These are phyloP conservation scores for Saturnispora besseyi DNA, from an alignment of 805 yeast genomes.

Conservation along the genomic window DNA sequence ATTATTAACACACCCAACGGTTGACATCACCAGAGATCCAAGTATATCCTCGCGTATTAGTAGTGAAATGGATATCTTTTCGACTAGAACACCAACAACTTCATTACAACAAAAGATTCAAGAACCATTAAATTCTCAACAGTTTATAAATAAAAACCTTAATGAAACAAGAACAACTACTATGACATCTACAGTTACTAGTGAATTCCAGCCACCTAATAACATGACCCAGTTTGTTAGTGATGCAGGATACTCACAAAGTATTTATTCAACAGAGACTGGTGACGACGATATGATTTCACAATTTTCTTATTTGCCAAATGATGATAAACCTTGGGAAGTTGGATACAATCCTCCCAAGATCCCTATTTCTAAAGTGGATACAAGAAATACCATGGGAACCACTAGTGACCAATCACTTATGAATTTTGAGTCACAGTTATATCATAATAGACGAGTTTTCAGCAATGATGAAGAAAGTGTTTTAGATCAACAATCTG, in stretches of 20 bases:
- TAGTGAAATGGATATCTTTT: slow-evolving; percentile 12
- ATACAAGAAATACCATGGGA: background rate
- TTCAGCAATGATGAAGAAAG: slow-evolving; percentile 1
- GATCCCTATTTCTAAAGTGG: background rate
- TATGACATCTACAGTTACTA: slow-evolving; percentile 1
- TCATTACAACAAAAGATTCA: background rate
- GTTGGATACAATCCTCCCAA: slow-evolving; percentile 8
- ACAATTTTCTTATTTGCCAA: slow-evolving; percentile 17
- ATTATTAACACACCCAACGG: slow-evolving; percentile 9
- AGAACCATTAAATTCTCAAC: background rate
- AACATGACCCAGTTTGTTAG: slow-evolving; percentile 5
- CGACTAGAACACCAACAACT: slow-evolving; percentile 4
- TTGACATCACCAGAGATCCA: slow-evolving; percentile 11
- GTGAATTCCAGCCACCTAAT: slow-evolving; percentile 5
- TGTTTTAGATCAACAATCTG: background rate
- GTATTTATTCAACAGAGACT: slow-evolving; percentile 10
- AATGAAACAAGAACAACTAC: slow-evolving; percentile 2
- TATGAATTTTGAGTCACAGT: slow-evolving; percentile 1
- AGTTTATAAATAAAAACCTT: background rate
- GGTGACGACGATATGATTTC: slow-evolving; percentile 13
- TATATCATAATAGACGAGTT: slow-evolving; percentile 1
- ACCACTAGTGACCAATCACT: background rate
- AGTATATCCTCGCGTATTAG: slow-evolving; percentile 12
- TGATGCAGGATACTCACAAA: slow-evolving; percentile 10
- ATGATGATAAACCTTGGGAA: slow-evolving; percentile 18